Percentiles rank a stretch among this genome's conserved stretches.
phyloP scores from a whole-genome alignment of 2,329 filamentous ascomycete species.

The Exophiala lecanii-corni region DNA sequence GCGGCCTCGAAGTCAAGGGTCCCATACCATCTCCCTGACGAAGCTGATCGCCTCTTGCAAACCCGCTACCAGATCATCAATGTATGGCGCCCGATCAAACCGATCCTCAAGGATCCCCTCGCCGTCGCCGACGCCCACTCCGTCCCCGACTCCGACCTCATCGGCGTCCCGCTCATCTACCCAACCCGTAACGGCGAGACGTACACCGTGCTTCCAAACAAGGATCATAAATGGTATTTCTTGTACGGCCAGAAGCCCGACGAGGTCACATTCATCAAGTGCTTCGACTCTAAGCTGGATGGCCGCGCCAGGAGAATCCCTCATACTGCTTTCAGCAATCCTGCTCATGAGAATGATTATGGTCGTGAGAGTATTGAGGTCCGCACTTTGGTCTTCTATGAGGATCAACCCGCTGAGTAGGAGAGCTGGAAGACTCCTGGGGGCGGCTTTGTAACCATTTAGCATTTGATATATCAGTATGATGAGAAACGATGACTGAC shows the following conservation, averaged over 20 bases:
- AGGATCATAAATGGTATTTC: slow-evolving; percentile 50
- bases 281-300: slow-evolving; percentile 56
- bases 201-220: slow-evolving; percentile 41
- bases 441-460: no score
- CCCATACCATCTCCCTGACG: slow-evolving; percentile 40
- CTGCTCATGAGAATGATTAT: slow-evolving; percentile 38
- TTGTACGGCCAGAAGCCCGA: slow-evolving; percentile 48
- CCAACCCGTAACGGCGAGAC: slow-evolving; percentile 50
- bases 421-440: no score
- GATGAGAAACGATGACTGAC: no score
- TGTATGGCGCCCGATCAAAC: slow-evolving; percentile 50
- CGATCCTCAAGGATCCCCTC: slow-evolving; percentile 51
- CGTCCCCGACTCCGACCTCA: slow-evolving; percentile 48
- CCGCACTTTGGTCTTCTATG: slow-evolving; percentile 34
- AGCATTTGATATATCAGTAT: no score
- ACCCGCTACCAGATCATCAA: slow-evolving; percentile 49
- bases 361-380: slow-evolving; percentile 55
- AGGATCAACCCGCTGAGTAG: slow-evolving; percentile 25
- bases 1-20: slow-evolving; percentile 41
- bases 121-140: slow-evolving; percentile 50
- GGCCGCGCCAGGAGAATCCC: slow-evolving; percentile 49
- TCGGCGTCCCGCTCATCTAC: slow-evolving; percentile 48
- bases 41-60: slow-evolving; percentile 40
- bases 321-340: slow-evolving; percentile 53
- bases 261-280: slow-evolving; percentile 58